Evolutionary conservation across 1,139 yeast species (phyloP), one percentile per base, ranked within the genome.

Genomic region (Kurtzmaniella quercitrusa): DNA sequence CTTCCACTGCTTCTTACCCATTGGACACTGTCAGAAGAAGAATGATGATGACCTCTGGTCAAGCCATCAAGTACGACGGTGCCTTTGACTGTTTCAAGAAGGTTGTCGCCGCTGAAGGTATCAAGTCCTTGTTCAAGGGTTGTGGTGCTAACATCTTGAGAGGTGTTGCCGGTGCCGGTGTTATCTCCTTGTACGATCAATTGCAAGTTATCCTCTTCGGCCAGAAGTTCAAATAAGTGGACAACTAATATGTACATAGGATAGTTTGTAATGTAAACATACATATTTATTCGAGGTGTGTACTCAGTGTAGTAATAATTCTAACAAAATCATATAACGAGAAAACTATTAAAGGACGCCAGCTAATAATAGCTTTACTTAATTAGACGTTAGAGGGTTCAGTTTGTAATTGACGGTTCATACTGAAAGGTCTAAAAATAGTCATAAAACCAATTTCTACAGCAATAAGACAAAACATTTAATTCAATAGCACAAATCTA

Each of bases 151-250:
- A 72, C 76, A 72, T 72, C 72, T 70, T 72, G 64, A 72, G 77
- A 71, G 78, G 78, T 72, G 76, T 72, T 60, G 77, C 77, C 63
- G 76, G 76, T 67, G 78, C 78, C 59, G 76, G 76, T 70, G 77
- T 72, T 55, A 71, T 72, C 64, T 72, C 77, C 68, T 54, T 72
- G 65, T 72, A 72, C 65, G 77, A 72, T 64, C 77, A 72, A 65
- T 68, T 72, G 60, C 78, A 72, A 63, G 69, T 71, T 55, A 65
- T 72, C 65, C 30, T 72, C 46, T 69, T 72, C 61, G 78, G 77
- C 66, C 71, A 72, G 66, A 72, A 72, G 66, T 71, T 71, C 57
- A 58, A 61, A 46, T 57, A 56, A 54, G 47, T 52, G 47, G 47
- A 44, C 49, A 50, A 54, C 49, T 49, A 51, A 36, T 44, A 35